Percentiles rank a stretch among this genome's conserved stretches.
Evolutionary conservation across 148 eudicot genomes (phyloP).

Genomic region (Vaccinium darrowii): DNA sequence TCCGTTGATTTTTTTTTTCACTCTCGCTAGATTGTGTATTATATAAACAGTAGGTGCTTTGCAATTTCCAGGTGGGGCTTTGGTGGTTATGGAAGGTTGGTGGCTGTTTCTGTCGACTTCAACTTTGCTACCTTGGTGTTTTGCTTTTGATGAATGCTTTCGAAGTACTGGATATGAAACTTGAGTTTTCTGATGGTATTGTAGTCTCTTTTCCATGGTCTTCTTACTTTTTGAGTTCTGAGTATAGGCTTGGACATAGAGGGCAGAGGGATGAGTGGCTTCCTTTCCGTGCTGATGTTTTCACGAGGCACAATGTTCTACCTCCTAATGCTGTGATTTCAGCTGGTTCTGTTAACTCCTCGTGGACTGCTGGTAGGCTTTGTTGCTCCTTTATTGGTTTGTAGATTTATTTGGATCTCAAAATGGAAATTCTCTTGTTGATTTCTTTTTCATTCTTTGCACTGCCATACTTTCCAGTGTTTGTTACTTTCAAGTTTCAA

Average conservation of each 20-base stretch:
- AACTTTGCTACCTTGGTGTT: background rate
- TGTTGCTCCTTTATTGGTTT: constrained; percentile 7
- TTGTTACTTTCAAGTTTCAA: background rate
- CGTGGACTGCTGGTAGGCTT: constrained; percentile 90
- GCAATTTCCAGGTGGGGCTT: constrained; percentile 77
- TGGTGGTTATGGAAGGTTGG: constrained; percentile 98
- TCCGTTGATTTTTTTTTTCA: background rate
- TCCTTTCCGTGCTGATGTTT: constrained; percentile 86
- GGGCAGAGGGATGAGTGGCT: constrained; percentile 92
- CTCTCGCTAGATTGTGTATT: constrained; percentile 1
- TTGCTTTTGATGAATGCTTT: background rate
- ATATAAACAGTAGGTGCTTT: background rate
- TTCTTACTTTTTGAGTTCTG: constrained; percentile 12
- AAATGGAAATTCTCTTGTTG: background rate
- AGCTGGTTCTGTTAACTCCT: constrained; percentile 79
- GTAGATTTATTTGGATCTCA: background rate
- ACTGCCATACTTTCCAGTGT: background rate
- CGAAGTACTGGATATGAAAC: constrained; percentile 5
- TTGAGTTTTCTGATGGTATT: constrained; percentile 2
- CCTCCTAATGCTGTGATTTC: constrained; percentile 88
- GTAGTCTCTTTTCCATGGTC: background rate
- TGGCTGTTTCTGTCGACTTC: constrained; percentile 18
- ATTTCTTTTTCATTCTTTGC: background rate
- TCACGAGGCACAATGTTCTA: constrained; percentile 73
- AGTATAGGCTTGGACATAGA: constrained; percentile 81